Evolutionary conservation across 2,329 filamentous ascomycete genomes (phyloP), one percentile per base, ranked within the genome.

Genomic region (Trichoderma sp.): DNA sequence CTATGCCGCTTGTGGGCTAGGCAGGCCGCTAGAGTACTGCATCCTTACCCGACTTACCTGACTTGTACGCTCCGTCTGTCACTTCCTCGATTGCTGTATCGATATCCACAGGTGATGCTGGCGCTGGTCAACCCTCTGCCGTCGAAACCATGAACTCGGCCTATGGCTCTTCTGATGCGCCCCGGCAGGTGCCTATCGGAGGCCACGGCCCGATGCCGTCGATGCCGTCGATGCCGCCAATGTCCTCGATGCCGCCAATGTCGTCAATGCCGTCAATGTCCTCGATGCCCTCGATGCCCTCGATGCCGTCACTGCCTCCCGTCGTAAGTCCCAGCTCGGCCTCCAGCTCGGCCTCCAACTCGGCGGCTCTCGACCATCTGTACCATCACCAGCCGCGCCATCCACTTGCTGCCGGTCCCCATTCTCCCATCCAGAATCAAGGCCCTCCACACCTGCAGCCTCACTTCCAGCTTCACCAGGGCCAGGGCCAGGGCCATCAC

Each of bases 121-220:
- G 37, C 35, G 19, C 8, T 35, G 42, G 59, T 52, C 29, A 27
- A 56, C 61, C 37, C 48, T 65, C 61, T 35, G 39, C 45, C 37
- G 29, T 45, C 39, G n/a, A 56, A 64, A 59, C 58, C 69, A 78
- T 78, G 77, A 77, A 76, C 68, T 74, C 74, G 35, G 68, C 72
- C 69, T 78, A 78, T 67, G 73, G 72, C 54, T 73, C 70, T 42
- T 68, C 76, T 63, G 73, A 77, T 64, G 74, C 76, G 73, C 72
- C 76, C 52, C 77, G 78, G 71, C 75, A 74, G 63, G 71, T 75
- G 68, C 73, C 76, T 57, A 66, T 75, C 63, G 66, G 73, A 25
- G 70, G 70, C 50, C 68, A 72, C 54, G 72, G 72, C 48, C 35
- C 12, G 35, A 15, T 13, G 37, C 37, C 37, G n/a, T 42, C 37